phyloP scores from a whole-genome alignment of 1,284 basidiomycete species.

The Malassezia nana region DNA sequence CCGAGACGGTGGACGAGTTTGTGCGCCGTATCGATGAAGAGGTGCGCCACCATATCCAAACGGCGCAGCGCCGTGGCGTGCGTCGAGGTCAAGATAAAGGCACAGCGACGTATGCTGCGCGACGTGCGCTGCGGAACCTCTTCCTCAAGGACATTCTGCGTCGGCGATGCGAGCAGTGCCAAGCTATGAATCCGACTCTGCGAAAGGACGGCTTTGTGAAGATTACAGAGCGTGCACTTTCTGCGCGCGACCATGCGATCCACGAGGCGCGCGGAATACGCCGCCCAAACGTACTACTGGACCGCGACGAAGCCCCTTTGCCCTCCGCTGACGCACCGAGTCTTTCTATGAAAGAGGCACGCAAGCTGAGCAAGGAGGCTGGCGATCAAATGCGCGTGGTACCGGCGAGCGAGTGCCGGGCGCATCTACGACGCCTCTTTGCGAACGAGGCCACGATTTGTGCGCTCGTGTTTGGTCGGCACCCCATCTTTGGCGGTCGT shows the following conservation, averaged over 20 bases:
- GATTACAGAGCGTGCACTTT: constrained; percentile 83
- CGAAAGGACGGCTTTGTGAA: constrained; percentile 90
- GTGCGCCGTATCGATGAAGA: constrained; percentile 30
- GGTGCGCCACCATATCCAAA: constrained; percentile 63
- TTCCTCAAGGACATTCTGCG: constrained; percentile 65
- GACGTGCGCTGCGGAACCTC: constrained; percentile 71
- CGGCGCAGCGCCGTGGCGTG: constrained; percentile 53
- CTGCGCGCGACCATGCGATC: constrained; percentile 65
- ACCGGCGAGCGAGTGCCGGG: constrained; percentile 80
- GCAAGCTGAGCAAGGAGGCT: constrained; percentile 32
- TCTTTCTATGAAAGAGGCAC: constrained; percentile 33
- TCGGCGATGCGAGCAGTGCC: constrained; percentile 64
- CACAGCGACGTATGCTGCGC: constrained; percentile 59
- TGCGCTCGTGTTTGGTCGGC: constrained; percentile 79
- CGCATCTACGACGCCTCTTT: constrained; percentile 82
- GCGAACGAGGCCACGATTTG: constrained; percentile 70
- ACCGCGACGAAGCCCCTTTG: constrained; percentile 47
- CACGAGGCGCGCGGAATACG: constrained; percentile 56
- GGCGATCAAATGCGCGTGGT: constrained; percentile 65
- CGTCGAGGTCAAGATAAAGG: constrained; percentile 49
- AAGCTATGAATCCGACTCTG: constrained; percentile 71
- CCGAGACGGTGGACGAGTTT: constrained; percentile 45
- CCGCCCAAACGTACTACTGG: constrained; percentile 21
- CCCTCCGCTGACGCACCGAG: constrained; percentile 54
- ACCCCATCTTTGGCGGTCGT: constrained; percentile 62